Conservation (phyloP, 148 eudicot species). For the Cornus suecica region DNA sequence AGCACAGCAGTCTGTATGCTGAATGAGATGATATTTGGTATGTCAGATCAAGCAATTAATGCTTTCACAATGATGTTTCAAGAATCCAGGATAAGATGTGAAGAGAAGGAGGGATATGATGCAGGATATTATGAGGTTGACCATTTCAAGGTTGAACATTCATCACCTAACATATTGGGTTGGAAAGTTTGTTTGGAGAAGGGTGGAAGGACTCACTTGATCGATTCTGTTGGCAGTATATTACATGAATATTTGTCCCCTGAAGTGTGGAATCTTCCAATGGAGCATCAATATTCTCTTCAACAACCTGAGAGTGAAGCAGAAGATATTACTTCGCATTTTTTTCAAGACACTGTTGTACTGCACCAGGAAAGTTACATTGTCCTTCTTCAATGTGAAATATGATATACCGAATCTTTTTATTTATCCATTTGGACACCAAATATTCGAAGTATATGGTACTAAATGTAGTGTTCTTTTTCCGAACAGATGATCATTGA, state of each 20-base stretch:
- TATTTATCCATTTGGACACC: not conserved
- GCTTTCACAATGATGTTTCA: slow-evolving; percentile 46
- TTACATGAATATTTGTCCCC: slow-evolving; percentile 75
- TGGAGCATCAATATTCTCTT: slow-evolving; percentile 42
- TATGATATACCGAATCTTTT: not conserved
- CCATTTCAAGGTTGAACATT: slow-evolving; percentile 11
- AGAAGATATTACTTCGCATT: slow-evolving; percentile 50
- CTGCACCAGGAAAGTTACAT: slow-evolving; percentile 60
- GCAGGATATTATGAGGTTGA: slow-evolving; percentile 15
- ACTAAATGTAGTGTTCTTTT: slow-evolving; percentile 15
- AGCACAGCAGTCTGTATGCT: slow-evolving; percentile 77
- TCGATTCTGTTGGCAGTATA: slow-evolving; percentile 66
- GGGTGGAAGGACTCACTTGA: slow-evolving; percentile 43
- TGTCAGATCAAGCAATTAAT: slow-evolving; percentile 59
- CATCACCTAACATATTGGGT: slow-evolving; percentile 24
- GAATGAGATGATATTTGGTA: slow-evolving; percentile 86
- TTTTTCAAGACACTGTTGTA: slow-evolving; percentile 70
- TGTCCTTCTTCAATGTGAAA: slow-evolving; percentile 14
- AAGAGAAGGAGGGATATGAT: slow-evolving; percentile 24
- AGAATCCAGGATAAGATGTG: slow-evolving; percentile 20
- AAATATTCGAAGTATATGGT: not conserved
- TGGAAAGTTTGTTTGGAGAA: slow-evolving; percentile 41
- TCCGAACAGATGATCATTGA: slow-evolving; percentile 71
- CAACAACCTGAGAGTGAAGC: slow-evolving; percentile 42
- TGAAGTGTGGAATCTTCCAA: slow-evolving; percentile 87